Evolutionary conservation across 2,329 filamentous ascomycete species (phyloP).

Genomic region (Sclerotinia nivalis): DNA sequence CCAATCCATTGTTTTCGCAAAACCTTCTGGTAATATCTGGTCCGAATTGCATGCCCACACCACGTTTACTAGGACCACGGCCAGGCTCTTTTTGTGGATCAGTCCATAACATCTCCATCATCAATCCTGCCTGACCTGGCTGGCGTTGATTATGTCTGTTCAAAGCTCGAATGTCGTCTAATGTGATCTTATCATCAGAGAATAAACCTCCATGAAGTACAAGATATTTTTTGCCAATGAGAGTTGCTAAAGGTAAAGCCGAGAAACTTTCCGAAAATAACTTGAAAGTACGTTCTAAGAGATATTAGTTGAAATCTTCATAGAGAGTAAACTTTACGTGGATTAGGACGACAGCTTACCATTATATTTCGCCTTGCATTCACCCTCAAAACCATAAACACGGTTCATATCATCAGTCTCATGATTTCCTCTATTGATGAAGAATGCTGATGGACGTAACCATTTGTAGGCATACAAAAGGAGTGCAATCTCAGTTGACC

Average conservation of each 20-base stretch:
- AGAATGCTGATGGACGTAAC: constrained; percentile 84
- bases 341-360: constrained; percentile 56
- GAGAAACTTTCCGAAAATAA: constrained; percentile 98
- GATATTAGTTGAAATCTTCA: background rate
- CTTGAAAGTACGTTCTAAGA: constrained; percentile 72
- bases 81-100: constrained; percentile 87
- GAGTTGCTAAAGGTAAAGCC: constrained; percentile 83
- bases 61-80: constrained; percentile 91
- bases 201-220: constrained; percentile 94
- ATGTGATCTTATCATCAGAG: constrained; percentile 87
- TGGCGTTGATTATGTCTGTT: constrained; percentile 89
- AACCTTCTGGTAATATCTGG: constrained; percentile 95
- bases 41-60: constrained; percentile 94
- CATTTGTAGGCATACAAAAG: constrained; percentile 96
- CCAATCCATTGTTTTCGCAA: constrained; percentile 92
- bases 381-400: constrained; percentile 96
- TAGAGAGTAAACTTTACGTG: background rate
- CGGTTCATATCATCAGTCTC: constrained; percentile 99
- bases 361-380: constrained; percentile 98
- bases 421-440: constrained; percentile 96
- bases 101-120: constrained; percentile 99
- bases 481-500: constrained; percentile 96
- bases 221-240: constrained; percentile 88
- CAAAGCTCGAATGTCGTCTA: constrained; percentile 92
- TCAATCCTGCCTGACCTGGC: constrained; percentile 87